These are phyloP conservation scores for Sugiyamaella smithiae DNA, from an alignment of 805 yeast species.

Conservation along the genomic window DNA sequence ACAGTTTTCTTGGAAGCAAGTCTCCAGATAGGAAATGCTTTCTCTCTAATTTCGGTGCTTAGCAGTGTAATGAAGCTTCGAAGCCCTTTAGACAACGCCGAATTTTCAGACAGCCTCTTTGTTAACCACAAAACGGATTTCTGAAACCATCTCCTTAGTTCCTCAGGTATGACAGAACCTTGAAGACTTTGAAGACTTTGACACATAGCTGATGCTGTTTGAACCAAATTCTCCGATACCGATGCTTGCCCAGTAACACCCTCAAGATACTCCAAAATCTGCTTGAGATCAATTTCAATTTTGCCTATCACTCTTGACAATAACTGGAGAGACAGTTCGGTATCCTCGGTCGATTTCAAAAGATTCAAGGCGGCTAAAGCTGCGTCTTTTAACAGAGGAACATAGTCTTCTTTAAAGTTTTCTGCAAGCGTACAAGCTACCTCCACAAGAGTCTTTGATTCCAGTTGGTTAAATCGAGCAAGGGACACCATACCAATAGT, in stretches of 20 bases:
- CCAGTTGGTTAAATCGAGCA: not conserved
- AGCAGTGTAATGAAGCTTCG: not conserved
- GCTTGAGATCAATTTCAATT: not conserved
- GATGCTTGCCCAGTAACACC: not conserved
- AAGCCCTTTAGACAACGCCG: not conserved
- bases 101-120: constrained; percentile 21
- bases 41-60: constrained; percentile 7
- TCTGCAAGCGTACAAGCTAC: constrained; percentile 5
- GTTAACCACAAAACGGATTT: constrained; percentile 26
- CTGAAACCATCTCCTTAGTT: constrained; percentile 19
- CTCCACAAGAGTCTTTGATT: not conserved
- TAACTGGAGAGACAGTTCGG: constrained; percentile 11
- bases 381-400: too few species aligned
- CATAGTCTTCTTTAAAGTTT: not conserved
- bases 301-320: constrained; percentile 2
- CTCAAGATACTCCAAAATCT: not conserved
- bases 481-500: not conserved
- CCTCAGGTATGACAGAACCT: not conserved
- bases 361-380: too few species aligned
- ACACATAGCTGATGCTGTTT: not conserved
- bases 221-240: not conserved
- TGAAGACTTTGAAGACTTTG: not conserved
- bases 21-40: constrained; percentile 18
- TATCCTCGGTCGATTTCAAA: not conserved
- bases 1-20: constrained; percentile 20